Evolutionary conservation across 2,329 filamentous ascomycete species (phyloP), one percentile per base, ranked within the genome.

Genomic region (Sporothrix dimorphospora): DNA sequence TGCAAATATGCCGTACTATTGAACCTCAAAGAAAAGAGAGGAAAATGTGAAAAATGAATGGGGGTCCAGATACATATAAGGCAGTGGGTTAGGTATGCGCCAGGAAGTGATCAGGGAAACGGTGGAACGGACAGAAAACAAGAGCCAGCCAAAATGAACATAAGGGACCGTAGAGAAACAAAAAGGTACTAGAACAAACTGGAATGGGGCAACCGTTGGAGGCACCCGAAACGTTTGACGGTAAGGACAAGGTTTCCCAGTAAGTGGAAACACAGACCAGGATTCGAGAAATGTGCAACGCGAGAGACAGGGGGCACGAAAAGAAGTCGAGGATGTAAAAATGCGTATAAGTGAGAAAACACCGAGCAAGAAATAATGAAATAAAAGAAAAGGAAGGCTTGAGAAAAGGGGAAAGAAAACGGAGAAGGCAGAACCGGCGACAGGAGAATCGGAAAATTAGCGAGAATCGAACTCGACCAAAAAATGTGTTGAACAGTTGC

Each of bases 161-260:
- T 27, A 45, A 45, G 38, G 38, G n/a, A 45, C 59, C 2, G n/a
- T 12, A 34, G 11, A 27, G 61, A 65, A 14, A 47, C 40, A 65
- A 30, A 11, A 14, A 16, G 21, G 61, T 19, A 27, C 21, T 14
- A 30, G 42, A 65, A 47, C 21, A 42, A 45, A n/a, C 40, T 47
- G 40, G 61, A 47, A 47, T 65, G 61, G 61, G 61, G 61, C 21
- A 30, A 24, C 61, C 61, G 42, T 27, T 65, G 49, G n/a, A 69
- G 66, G 30, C 49, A 42, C n/a, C 49, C 42, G 49, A 57, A 19
- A 57, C 47, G 38, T 68, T 51, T 53, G 42, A 66, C 11, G 63
- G 38, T 14, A 38, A 30, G 42, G 24, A 49, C 42, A 30, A 14
- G 42, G 63, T 42, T 49, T 67, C 27, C 42, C 21, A 21, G 63